Conservation (phyloP, 768 basidiomycete genomes). For the Lactifluus rugatus region DNA sequence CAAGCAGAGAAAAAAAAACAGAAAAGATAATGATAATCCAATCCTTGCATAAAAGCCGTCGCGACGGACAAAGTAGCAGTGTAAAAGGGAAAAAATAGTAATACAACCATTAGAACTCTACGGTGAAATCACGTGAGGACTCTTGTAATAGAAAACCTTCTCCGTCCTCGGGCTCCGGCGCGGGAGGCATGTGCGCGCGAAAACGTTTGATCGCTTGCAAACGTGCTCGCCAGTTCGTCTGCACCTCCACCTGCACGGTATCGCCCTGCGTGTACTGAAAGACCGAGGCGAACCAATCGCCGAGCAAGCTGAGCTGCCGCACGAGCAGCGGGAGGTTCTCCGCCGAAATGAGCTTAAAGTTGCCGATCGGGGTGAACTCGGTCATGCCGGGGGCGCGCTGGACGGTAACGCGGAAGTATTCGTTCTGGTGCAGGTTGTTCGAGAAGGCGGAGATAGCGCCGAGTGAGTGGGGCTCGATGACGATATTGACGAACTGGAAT, state of each 20-base stretch:
- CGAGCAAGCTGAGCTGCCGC: conserved; percentile 76
- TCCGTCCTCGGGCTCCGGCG: conserved; percentile 19
- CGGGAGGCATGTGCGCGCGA: conserved; percentile 22
- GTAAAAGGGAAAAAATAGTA: not conserved
- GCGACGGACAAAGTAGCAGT: too few species aligned
- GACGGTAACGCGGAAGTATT: conserved; percentile 91
- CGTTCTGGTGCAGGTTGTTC: conserved; percentile 76
- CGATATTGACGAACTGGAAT: conserved; percentile 96
- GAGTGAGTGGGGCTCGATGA: conserved; percentile 87
- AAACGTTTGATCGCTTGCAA: conserved; percentile 73
- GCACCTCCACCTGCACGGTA: conserved; percentile 62
- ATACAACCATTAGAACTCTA: conserved; percentile 12
- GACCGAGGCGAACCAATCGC: conserved; percentile 85
- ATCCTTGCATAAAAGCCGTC: too few species aligned
- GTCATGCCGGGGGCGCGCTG: conserved; percentile 87
- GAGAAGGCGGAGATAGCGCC: conserved; percentile 81
- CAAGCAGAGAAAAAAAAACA: too few species aligned
- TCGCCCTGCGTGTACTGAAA: conserved; percentile 67
- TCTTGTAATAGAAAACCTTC: conserved; percentile 26
- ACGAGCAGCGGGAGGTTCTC: conserved; percentile 79
- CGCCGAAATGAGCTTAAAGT: conserved; percentile 90
- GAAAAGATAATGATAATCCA: conserved; percentile 15
- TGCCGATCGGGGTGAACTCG: conserved; percentile 86
- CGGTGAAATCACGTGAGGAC: conserved; percentile 26
- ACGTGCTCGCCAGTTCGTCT: conserved; percentile 82